A percentile compares a stretch with the other conserved stretches of the same genome.
Conservation (phyloP, 2,329 filamentous ascomycete genomes). For the Dactylonectria macrodidyma region DNA sequence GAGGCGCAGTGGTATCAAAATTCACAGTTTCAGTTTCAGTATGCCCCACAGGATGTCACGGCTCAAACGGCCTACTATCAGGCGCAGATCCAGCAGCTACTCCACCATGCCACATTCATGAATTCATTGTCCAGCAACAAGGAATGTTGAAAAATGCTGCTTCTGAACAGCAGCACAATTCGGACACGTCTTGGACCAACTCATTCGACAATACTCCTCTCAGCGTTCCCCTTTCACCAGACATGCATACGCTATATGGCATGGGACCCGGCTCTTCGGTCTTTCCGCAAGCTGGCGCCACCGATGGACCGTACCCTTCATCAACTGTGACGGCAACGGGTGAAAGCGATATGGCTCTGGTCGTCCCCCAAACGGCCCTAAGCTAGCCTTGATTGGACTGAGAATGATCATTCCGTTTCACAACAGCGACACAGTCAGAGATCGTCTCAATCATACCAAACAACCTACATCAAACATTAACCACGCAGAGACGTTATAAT, state of each 20-base stretch:
- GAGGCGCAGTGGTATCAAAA: conserved; percentile 67
- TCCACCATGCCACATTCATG: conserved; percentile 52
- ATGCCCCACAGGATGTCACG: conserved; percentile 57
- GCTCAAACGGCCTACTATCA: conserved; percentile 59
- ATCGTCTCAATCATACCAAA: too few species aligned
- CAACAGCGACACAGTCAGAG: too few species aligned
- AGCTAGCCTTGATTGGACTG: too few species aligned
- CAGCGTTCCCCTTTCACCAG: conserved; percentile 69
- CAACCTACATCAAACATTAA: too few species aligned
- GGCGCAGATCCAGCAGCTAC: conserved; percentile 54
- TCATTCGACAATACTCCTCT: conserved; percentile 76
- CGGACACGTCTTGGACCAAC: conserved; percentile 71
- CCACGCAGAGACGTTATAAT: too few species aligned
- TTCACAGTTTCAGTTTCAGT: conserved; percentile 58
- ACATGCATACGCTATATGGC: conserved; percentile 68
- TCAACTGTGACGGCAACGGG: conserved; percentile 60
- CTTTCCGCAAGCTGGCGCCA: conserved; percentile 60
- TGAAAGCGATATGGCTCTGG: too few species aligned
- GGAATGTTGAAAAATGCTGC: conserved; percentile 44
- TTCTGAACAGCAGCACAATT: conserved; percentile 48
- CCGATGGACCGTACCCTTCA: conserved; percentile 69
- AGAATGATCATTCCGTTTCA: too few species aligned
- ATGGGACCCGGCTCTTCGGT: conserved; percentile 60
- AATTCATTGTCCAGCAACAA: conserved; percentile 53
- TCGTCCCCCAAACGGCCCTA: conserved; percentile 66